A percentile compares a stretch with the other conserved stretches of the same genome.
Conservation (phyloP, 2,329 filamentous ascomycete genomes). For the Ampelomyces quisqualis region DNA sequence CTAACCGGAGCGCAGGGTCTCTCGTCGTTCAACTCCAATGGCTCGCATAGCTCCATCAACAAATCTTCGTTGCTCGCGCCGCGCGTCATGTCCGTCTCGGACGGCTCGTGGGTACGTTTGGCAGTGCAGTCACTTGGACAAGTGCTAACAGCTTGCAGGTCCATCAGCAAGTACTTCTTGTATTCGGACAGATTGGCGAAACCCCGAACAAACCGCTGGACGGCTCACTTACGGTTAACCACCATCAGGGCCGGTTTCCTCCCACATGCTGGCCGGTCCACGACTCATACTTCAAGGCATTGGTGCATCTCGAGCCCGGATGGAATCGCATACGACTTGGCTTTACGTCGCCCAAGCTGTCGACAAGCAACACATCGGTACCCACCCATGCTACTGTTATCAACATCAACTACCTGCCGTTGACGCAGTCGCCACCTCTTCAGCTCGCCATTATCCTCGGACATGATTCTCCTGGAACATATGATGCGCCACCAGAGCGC, state of each 20-base stretch:
- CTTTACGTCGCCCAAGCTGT: constrained; percentile 79
- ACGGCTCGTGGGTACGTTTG: constrained; percentile 76
- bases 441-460: constrained; percentile 86
- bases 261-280: constrained; percentile 82
- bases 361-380: constrained; percentile 65
- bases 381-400: constrained; percentile 77
- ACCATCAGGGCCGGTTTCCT: constrained; percentile 84
- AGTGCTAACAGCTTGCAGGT: constrained; percentile 58
- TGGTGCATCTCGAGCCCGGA: constrained; percentile 87
- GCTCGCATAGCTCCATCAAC: constrained; percentile 52
- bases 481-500: constrained; percentile 76
- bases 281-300: constrained; percentile 86
- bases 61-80: constrained; percentile 78
- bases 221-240: constrained; percentile 74
- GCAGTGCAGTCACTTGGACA: constrained; percentile 1
- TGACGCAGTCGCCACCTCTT: constrained; percentile 75
- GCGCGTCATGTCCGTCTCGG: constrained; percentile 72
- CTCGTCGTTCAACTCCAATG: constrained; percentile 54
- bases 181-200: constrained; percentile 81
- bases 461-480: constrained; percentile 83
- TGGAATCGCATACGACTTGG: constrained; percentile 87
- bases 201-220: constrained; percentile 67
- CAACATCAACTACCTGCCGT: constrained; percentile 81
- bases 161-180: constrained; percentile 83
- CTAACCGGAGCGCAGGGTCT: constrained; percentile 47